phyloP scores from a whole-genome alignment of 768 basidiomycete species.

The Leccinum rimulosum region DNA sequence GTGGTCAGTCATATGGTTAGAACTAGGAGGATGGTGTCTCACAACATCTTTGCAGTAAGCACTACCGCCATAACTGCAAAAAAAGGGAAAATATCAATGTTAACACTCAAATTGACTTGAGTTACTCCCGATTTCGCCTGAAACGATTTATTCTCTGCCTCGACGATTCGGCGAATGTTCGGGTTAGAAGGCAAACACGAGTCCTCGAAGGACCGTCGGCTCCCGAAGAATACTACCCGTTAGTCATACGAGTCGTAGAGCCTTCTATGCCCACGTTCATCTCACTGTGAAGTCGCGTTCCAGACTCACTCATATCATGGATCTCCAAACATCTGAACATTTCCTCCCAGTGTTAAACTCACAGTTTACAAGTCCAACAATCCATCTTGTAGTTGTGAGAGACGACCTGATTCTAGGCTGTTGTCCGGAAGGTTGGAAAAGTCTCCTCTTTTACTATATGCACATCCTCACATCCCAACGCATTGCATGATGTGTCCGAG shows the following conservation, averaged over 20 bases:
- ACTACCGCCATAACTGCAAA: background rate
- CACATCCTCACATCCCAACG: background rate
- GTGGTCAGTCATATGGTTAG: background rate
- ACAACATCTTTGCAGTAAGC: background rate
- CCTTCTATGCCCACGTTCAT: background rate
- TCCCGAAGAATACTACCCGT: background rate
- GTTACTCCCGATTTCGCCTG: background rate
- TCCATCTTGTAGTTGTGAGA: background rate
- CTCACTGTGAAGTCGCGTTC: background rate
- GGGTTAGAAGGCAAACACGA: background rate
- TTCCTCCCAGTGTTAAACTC: background rate
- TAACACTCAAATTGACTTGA: background rate
- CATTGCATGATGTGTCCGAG: background rate
- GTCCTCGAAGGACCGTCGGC: background rate
- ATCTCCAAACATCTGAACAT: background rate
- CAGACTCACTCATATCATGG: background rate
- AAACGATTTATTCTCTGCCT: background rate
- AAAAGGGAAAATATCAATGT: background rate
- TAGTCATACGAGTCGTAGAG: background rate
- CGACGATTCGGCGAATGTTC: background rate
- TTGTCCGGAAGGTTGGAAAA: background rate
- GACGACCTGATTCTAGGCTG: background rate
- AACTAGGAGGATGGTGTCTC: background rate
- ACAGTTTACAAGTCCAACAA: background rate
- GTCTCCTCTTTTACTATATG: background rate